Conservation (phyloP, 495 filamentous ascomycete genomes). For the Penicillium egyptiacum region DNA sequence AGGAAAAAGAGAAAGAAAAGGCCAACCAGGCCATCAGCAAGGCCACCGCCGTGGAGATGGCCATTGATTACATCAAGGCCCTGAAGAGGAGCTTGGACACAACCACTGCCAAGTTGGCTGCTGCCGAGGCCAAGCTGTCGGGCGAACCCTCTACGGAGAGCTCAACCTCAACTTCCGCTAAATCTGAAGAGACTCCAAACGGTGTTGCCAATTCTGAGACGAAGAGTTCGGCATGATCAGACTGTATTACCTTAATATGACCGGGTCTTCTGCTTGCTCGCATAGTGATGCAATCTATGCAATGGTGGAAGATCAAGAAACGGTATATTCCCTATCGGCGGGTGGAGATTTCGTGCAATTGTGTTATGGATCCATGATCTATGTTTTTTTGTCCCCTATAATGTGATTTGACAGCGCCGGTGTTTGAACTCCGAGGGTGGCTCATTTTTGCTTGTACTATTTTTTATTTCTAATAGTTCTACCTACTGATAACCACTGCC, state of each 20-base stretch:
- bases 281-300: background rate
- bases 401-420: constrained; percentile 20
- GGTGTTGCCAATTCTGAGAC: background rate
- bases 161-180: background rate
- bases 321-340: background rate
- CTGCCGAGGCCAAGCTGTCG: constrained; percentile 53
- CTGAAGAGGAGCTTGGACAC: constrained; percentile 72
- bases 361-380: constrained; percentile 12
- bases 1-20: constrained; percentile 45
- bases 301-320: background rate
- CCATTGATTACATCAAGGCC: constrained; percentile 90
- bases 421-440: constrained; percentile 11
- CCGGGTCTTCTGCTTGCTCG: background rate
- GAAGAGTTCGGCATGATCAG: background rate
- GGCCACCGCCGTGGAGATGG: constrained; percentile 92
- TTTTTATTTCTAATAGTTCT: background rate
- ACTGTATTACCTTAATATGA: background rate
- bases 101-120: constrained; percentile 62
- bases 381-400: background rate
- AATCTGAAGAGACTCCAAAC: background rate
- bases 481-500: background rate
- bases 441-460: constrained; percentile 1
- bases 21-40: constrained; percentile 72
- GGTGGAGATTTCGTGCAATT: constrained; percentile 3
- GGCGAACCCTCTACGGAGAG: constrained; percentile 2